A percentile compares a stretch with the other conserved stretches of the same genome.
Evolutionary conservation across 257 asterid genomes (phyloP).

Genomic region (Ophiorrhiza pumila): DNA sequence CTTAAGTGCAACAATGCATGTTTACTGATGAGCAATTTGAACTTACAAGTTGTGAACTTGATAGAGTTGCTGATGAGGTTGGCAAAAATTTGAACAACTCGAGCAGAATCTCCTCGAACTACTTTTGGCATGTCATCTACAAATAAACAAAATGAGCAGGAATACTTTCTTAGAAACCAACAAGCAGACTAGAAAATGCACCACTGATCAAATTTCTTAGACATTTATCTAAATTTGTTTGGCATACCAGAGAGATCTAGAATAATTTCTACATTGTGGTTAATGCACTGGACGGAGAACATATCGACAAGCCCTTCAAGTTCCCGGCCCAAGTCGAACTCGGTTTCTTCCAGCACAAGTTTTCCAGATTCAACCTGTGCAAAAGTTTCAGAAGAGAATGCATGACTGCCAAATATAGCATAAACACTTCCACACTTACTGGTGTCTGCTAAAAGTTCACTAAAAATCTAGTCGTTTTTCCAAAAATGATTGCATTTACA

Average conservation of each 20-base stretch:
- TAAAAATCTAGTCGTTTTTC: background rate
- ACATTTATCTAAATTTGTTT: background rate
- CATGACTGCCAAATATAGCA: background rate
- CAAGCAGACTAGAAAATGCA: slow-evolving; percentile 6
- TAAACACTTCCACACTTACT: background rate
- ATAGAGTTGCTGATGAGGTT: slow-evolving; percentile 82
- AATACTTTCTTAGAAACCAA: slow-evolving; percentile 11
- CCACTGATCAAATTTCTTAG: background rate
- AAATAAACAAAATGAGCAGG: slow-evolving; percentile 15
- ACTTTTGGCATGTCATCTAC: slow-evolving; percentile 91
- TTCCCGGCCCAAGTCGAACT: slow-evolving; percentile 82
- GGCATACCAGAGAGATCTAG: slow-evolving; percentile 79
- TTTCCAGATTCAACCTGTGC: slow-evolving; percentile 94
- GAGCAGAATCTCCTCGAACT: slow-evolving; percentile 82
- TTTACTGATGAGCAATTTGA: slow-evolving; percentile 1
- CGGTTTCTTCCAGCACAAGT: slow-evolving; percentile 77
- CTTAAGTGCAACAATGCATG: background rate
- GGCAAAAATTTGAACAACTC: slow-evolving; percentile 86
- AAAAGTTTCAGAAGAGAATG: slow-evolving; percentile 16
- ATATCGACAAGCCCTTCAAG: slow-evolving; percentile 93
- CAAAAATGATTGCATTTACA: background rate
- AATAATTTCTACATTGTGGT: slow-evolving; percentile 80
- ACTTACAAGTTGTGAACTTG: slow-evolving; percentile 84
- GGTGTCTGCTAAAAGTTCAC: background rate
- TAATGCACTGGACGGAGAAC: slow-evolving; percentile 89